Evolutionary conservation across 1,139 yeast species (phyloP).

Genomic region (Kodamaea ohmeri): DNA sequence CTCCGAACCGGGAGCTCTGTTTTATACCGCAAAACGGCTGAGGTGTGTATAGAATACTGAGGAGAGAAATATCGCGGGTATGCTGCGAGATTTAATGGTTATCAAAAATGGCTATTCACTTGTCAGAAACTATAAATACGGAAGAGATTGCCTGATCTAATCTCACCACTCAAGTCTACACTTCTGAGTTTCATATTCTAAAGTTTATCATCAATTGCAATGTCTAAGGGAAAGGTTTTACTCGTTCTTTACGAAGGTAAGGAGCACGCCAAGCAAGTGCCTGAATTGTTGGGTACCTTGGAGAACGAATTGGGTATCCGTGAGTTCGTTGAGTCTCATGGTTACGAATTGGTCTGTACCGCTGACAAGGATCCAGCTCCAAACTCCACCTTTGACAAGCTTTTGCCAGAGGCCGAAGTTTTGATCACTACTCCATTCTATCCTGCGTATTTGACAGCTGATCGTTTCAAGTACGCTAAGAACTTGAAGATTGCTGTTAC

Average conservation of each 20-base stretch:
- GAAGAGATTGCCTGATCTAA: background rate
- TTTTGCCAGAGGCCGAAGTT: constrained; percentile 69
- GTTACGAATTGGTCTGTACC: constrained; percentile 68
- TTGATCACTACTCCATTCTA: constrained; percentile 82
- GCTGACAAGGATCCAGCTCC: constrained; percentile 66
- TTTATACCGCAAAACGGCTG: background rate
- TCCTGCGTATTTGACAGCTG: constrained; percentile 72
- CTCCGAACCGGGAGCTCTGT: background rate
- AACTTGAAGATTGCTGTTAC: constrained; percentile 71
- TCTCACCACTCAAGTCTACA: background rate
- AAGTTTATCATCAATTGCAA: background rate
- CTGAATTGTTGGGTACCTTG: constrained; percentile 62
- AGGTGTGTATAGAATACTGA: background rate
- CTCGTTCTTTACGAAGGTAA: constrained; percentile 57
- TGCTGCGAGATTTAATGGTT: background rate
- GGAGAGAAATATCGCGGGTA: background rate
- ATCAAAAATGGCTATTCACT: constrained; percentile 1
- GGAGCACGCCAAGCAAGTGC: constrained; percentile 58
- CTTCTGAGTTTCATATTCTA: background rate
- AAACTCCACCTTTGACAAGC: constrained; percentile 55
- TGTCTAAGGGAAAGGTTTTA: constrained; percentile 43
- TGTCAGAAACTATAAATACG: background rate
- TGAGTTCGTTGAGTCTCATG: constrained; percentile 59
- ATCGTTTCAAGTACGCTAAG: constrained; percentile 67
- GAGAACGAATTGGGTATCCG: constrained; percentile 78